These are phyloP conservation scores for Backusella tuberculispora DNA, from an alignment of 192 early-diverging fungal species.

Conservation along the genomic window DNA sequence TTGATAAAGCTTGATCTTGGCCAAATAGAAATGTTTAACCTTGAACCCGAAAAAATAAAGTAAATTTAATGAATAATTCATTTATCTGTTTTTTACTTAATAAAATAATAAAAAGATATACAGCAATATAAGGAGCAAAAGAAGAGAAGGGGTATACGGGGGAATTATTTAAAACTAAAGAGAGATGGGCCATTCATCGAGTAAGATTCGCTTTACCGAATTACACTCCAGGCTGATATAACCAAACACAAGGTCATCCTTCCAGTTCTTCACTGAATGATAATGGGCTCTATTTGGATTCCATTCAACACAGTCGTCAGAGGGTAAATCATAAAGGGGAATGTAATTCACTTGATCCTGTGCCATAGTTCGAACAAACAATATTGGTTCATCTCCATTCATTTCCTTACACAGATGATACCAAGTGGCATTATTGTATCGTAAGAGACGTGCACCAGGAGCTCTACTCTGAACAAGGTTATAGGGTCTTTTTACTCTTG, in stretches of 20 bases:
- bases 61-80: background rate
- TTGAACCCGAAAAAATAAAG: too few relatives aligned
- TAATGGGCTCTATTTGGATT: constrained; percentile 1
- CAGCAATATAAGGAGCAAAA: background rate
- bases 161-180: background rate
- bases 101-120: background rate
- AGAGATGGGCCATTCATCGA: background rate
- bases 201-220: background rate
- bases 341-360: background rate
- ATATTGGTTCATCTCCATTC: background rate
- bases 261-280: background rate
- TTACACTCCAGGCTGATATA: constrained; percentile 1
- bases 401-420: background rate
- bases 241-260: background rate
- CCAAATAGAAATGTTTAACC: too few relatives aligned
- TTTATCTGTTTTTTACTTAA: background rate
- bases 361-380: background rate
- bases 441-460: background rate
- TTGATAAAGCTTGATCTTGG: too few relatives aligned
- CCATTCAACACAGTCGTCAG: background rate
- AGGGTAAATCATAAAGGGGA: background rate
- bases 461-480: background rate
- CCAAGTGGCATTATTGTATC: background rate
- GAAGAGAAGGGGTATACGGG: background rate
- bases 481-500: background rate